phyloP scores from a whole-genome alignment of 192 early-diverging fungal genomes.

The Coemansia asiatica region DNA sequence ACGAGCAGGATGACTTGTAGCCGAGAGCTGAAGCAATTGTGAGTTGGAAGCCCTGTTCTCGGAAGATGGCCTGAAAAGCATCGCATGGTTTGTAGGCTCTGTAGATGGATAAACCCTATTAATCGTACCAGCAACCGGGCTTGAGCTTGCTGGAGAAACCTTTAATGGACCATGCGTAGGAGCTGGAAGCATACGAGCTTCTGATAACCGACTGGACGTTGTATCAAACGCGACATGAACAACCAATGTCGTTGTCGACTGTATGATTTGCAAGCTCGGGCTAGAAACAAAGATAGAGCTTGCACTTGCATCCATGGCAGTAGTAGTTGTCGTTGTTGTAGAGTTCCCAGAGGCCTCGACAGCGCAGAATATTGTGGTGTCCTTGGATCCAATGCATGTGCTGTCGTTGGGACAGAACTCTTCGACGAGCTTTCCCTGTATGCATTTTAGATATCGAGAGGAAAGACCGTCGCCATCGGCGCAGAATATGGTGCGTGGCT shows the following conservation, averaged over 20 bases:
- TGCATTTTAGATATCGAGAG: constrained; percentile 42
- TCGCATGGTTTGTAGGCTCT: not conserved
- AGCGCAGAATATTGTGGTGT: constrained; percentile 42
- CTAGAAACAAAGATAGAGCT: not conserved
- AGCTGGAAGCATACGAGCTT: not conserved
- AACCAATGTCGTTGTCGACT: constrained; percentile 10
- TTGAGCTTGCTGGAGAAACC: not conserved
- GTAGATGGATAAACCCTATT: not conserved
- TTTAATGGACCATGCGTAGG: not conserved
- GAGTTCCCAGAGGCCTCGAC: constrained; percentile 7
- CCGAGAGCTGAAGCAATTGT: not conserved
- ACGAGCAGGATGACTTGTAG: not conserved
- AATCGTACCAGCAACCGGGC: not conserved
- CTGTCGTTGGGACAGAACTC: constrained; percentile 25
- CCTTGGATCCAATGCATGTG: constrained; percentile 47
- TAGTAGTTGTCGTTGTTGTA: not conserved
- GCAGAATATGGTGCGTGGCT: constrained; percentile 43
- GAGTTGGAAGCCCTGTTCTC: not conserved
- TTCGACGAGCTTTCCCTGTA: constrained; percentile 30
- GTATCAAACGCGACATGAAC: not conserved
- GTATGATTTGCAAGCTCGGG: not conserved
- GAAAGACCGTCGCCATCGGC: constrained; percentile 46
- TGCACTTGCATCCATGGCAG: not conserved
- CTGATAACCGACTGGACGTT: not conserved
- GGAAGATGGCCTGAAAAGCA: not conserved